phyloP scores from a whole-genome alignment of 2,329 filamentous ascomycete species.

The Colletotrichum caudatum region DNA sequence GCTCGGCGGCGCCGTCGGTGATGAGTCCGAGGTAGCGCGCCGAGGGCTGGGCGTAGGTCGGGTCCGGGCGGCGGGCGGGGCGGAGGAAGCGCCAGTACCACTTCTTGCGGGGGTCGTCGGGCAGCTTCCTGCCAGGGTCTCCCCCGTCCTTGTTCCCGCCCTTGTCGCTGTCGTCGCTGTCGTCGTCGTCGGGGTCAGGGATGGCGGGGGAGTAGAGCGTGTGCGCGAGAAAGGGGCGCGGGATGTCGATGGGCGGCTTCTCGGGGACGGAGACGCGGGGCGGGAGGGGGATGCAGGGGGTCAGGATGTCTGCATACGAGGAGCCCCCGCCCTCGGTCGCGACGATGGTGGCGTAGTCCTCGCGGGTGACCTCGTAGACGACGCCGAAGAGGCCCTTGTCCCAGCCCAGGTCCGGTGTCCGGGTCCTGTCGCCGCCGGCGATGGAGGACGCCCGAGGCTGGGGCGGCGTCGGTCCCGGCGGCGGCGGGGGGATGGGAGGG shows the following conservation, averaged over 20 bases:
- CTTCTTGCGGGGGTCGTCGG: slow-evolving; percentile 47
- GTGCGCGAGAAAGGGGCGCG: slow-evolving; percentile 81
- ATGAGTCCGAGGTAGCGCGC: slow-evolving; percentile 86
- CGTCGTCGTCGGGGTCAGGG: slow-evolving; percentile 50
- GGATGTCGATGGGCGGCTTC: slow-evolving; percentile 65
- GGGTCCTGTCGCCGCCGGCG: neutral
- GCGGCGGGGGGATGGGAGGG: slow-evolving; percentile 45
- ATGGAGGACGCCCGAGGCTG: neutral
- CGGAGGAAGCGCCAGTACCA: slow-evolving; percentile 62
- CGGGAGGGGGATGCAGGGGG: slow-evolving; percentile 80
- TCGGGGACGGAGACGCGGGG: slow-evolving; percentile 71
- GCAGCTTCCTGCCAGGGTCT: slow-evolving; percentile 29
- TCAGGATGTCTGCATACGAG: slow-evolving; percentile 85
- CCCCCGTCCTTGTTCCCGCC: slow-evolving; percentile 21
- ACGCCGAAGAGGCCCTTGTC: slow-evolving; percentile 88
- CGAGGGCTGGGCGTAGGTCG: slow-evolving; percentile 84
- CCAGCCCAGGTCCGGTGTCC: slow-evolving; percentile 62
- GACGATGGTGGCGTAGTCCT: slow-evolving; percentile 88
- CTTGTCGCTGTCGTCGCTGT: slow-evolving; percentile 43
- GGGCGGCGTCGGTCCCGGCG: neutral
- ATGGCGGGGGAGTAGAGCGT: slow-evolving; percentile 80
- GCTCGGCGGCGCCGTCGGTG: slow-evolving; percentile 81
- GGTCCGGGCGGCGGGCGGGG: slow-evolving; percentile 68
- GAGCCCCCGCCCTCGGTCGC: slow-evolving; percentile 89
- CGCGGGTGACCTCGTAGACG: slow-evolving; percentile 90